A percentile compares a stretch with the other conserved stretches of the same genome.
These are phyloP conservation scores for Pichia terricola DNA, from an alignment of 1,139 yeast species.

Conservation along the genomic window DNA sequence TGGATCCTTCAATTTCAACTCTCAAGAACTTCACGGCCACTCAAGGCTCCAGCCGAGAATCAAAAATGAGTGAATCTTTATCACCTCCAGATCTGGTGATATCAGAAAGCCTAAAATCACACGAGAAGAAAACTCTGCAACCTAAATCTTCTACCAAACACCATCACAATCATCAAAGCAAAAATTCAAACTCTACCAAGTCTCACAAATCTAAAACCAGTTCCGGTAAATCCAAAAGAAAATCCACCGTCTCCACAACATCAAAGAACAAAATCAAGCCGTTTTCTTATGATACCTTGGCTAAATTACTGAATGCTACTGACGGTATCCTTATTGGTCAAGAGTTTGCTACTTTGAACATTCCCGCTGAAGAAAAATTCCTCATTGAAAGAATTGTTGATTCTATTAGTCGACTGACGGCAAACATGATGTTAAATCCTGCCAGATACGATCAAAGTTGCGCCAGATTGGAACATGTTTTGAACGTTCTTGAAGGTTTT, in stretches of 20 bases:
- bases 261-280: conserved; percentile 27
- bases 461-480: conserved; percentile 66
- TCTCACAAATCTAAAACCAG: conserved; percentile 6
- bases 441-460: conserved; percentile 75
- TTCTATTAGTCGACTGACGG: conserved; percentile 72
- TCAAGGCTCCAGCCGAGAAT: background rate
- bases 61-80: no score
- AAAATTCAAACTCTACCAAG: conserved; percentile 4
- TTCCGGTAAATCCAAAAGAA: conserved; percentile 9
- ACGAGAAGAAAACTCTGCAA: background rate
- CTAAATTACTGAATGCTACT: conserved; percentile 50
- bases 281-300: conserved; percentile 49
- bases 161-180: conserved; percentile 4
- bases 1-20: conserved; percentile 1
- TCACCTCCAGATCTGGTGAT: no score
- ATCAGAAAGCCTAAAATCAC: conserved; percentile 1
- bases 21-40: background rate
- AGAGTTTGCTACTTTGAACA: conserved; percentile 64
- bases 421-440: conserved; percentile 82
- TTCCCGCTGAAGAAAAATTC: conserved; percentile 70
- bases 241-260: conserved; percentile 3
- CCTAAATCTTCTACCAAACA: background rate
- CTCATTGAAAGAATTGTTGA: conserved; percentile 79
- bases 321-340: conserved; percentile 57
- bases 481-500: conserved; percentile 78